These are phyloP conservation scores for Fagus sylvatica DNA, from an alignment of 306 rosid species.

Conservation along the genomic window DNA sequence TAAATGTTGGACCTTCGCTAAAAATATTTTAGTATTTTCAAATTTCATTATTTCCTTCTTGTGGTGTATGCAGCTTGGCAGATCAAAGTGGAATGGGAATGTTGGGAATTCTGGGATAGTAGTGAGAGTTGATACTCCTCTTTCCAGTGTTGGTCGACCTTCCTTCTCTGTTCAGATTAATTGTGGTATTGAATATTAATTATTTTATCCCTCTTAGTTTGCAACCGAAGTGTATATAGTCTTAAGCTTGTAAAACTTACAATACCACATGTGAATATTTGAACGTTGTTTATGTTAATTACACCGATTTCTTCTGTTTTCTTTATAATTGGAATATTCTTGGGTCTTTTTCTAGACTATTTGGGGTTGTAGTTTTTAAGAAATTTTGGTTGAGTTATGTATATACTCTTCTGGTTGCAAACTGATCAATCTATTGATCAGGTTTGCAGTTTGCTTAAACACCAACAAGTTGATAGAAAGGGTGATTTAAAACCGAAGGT, in stretches of 20 bases:
- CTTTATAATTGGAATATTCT: background rate
- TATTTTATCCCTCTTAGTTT: constrained; percentile 22
- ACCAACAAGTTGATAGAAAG: too few relatives aligned
- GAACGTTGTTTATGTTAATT: background rate
- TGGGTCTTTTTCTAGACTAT: background rate
- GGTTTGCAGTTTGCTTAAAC: too few relatives aligned
- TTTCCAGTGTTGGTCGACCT: constrained; percentile 65
- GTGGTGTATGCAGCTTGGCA: constrained; percentile 65
- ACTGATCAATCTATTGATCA: too few relatives aligned
- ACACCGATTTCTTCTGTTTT: background rate
- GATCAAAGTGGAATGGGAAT: constrained; percentile 98
- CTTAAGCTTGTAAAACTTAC: constrained; percentile 19
- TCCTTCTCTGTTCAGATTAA: constrained; percentile 83
- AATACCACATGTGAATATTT: constrained; percentile 1
- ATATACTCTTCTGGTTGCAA: too few relatives aligned
- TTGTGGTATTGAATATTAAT: constrained; percentile 82
- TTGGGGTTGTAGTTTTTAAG: background rate
- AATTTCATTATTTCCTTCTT: background rate
- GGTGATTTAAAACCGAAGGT: too few relatives aligned
- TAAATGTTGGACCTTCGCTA: background rate
- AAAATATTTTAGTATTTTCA: background rate
- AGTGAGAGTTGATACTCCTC: constrained; percentile 77
- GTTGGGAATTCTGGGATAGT: constrained; percentile 84
- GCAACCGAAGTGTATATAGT: constrained; percentile 62
- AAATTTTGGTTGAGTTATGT: too few relatives aligned